These are phyloP conservation scores for Terfezia claveryi DNA, from an alignment of 495 filamentous ascomycete species.

Conservation along the genomic window DNA sequence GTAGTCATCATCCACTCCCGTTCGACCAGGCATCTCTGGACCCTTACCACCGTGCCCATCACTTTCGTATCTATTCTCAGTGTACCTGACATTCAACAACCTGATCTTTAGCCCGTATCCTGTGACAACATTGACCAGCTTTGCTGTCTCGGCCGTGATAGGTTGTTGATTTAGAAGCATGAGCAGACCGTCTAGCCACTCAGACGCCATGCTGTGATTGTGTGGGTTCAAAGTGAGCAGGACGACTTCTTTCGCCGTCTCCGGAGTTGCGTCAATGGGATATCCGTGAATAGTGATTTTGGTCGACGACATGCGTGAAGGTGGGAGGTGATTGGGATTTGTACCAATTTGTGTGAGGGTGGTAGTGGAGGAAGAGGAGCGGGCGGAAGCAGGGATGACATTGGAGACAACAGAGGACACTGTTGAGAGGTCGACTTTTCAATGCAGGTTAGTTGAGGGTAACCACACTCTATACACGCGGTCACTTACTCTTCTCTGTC, in stretches of 20 bases:
- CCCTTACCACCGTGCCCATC: conserved; percentile 37
- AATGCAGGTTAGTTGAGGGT: conserved; percentile 2
- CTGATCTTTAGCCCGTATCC: conserved; percentile 88
- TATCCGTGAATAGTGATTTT: conserved; percentile 85
- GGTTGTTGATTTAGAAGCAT: conserved; percentile 91
- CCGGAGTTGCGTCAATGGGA: conserved; percentile 18
- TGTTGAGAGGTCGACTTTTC: conserved; percentile 57
- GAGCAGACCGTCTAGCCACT: conserved; percentile 89
- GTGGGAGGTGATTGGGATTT: conserved; percentile 22
- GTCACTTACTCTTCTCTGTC: conserved; percentile 44
- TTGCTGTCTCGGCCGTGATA: conserved; percentile 87
- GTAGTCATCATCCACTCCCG: conserved; percentile 45
- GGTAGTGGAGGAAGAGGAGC: conserved; percentile 28
- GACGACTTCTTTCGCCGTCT: conserved; percentile 31
- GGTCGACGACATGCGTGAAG: conserved; percentile 33
- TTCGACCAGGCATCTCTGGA: conserved; percentile 34
- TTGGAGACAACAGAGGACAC: conserved; percentile 90
- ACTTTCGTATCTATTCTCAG: conserved; percentile 16
- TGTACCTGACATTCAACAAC: conserved; percentile 75
- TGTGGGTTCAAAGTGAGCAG: conserved; percentile 66
- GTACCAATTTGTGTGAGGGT: conserved; percentile 27
- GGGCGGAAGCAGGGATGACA: conserved; percentile 34
- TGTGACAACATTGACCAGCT: conserved; percentile 59
- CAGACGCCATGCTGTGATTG: conserved; percentile 64
- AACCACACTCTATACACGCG: background rate